A percentile compares a stretch with the other conserved stretches of the same genome.
Evolutionary conservation across 805 yeast species (phyloP).

Genomic region (Cyberlindnera veronae): DNA sequence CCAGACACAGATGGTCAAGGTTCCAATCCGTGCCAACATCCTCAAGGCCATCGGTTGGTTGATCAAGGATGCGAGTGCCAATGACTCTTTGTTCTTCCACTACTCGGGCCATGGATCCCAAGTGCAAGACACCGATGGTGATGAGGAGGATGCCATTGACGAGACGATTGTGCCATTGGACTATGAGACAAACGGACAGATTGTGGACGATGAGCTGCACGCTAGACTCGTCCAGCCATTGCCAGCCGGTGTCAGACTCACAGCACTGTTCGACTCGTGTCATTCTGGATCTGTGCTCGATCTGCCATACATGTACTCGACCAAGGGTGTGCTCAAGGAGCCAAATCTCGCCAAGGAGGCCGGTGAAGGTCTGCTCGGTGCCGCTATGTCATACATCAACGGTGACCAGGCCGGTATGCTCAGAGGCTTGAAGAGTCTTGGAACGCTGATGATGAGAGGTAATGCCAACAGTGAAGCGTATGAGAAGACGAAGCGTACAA

Average conservation of each 20-base stretch:
- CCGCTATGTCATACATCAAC: constrained; percentile 55
- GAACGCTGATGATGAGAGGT: constrained; percentile 38
- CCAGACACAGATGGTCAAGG: constrained; percentile 40
- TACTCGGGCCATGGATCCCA: constrained; percentile 89
- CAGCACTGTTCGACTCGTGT: constrained; percentile 81
- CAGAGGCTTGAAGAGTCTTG: constrained; percentile 40
- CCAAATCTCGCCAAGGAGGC: constrained; percentile 76
- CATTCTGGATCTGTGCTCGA: constrained; percentile 84
- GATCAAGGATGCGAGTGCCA: constrained; percentile 66
- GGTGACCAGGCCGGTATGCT: constrained; percentile 50
- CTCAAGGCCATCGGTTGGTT: constrained; percentile 81
- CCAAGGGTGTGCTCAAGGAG: constrained; percentile 80
- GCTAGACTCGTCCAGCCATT: constrained; percentile 65
- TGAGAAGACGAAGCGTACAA: constrained; percentile 47
- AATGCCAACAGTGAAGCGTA: constrained; percentile 33
- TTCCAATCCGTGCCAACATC: constrained; percentile 71
- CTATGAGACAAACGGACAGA: constrained; percentile 61
- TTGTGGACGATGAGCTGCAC: constrained; percentile 74
- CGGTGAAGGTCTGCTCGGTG: constrained; percentile 59
- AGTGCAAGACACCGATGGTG: constrained; percentile 63
- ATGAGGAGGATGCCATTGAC: constrained; percentile 71
- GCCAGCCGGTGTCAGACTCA: constrained; percentile 69
- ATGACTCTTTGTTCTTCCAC: constrained; percentile 78
- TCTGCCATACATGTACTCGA: constrained; percentile 75
- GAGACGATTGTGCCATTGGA: constrained; percentile 74